phyloP scores from a whole-genome alignment of 1,139 yeast species.

The Geotrichum aggregatum region DNA sequence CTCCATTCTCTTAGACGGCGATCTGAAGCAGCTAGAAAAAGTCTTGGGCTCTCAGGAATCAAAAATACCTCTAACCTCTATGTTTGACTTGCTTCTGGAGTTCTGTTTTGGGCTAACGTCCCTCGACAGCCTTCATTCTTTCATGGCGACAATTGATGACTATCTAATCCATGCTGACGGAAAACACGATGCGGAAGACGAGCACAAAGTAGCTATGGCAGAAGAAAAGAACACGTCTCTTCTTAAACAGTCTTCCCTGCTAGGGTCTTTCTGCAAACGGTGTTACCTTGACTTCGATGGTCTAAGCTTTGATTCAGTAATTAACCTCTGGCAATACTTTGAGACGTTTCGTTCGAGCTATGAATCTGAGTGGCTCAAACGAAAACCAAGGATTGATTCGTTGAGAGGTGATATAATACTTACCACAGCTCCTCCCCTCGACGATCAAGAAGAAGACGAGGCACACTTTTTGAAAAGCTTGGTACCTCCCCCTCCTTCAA shows the following conservation, averaged over 20 bases:
- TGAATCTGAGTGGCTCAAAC: constrained; percentile 3
- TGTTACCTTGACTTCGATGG: constrained; percentile 50
- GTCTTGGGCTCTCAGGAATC: constrained; percentile 8
- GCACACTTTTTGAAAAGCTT: constrained; percentile 9
- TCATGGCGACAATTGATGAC: constrained; percentile 17
- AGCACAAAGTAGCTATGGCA: not conserved
- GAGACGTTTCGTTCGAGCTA: constrained; percentile 45
- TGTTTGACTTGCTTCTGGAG: constrained; percentile 20
- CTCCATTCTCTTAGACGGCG: constrained; percentile 11
- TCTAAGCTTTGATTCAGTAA: constrained; percentile 56
- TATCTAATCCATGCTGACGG: constrained; percentile 14
- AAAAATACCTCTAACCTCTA: constrained; percentile 1
- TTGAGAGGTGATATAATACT: not conserved
- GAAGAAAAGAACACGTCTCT: not conserved
- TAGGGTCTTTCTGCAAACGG: constrained; percentile 44
- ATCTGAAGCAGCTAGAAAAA: constrained; percentile 11
- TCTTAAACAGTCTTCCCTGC: constrained; percentile 27
- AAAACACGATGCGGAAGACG: constrained; percentile 16
- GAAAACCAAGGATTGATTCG: not conserved
- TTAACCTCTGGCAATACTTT: constrained; percentile 53
- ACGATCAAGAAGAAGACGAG: not conserved
- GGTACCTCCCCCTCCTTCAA: constrained; percentile 3
- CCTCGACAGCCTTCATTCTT: constrained; percentile 25
- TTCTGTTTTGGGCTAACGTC: constrained; percentile 22
- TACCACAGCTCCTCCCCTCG: not conserved